Evolutionary conservation across 2,329 filamentous ascomycete genomes (phyloP), one percentile per base, ranked within the genome.

Genomic region (Arthrobotrys pseudoclavata): DNA sequence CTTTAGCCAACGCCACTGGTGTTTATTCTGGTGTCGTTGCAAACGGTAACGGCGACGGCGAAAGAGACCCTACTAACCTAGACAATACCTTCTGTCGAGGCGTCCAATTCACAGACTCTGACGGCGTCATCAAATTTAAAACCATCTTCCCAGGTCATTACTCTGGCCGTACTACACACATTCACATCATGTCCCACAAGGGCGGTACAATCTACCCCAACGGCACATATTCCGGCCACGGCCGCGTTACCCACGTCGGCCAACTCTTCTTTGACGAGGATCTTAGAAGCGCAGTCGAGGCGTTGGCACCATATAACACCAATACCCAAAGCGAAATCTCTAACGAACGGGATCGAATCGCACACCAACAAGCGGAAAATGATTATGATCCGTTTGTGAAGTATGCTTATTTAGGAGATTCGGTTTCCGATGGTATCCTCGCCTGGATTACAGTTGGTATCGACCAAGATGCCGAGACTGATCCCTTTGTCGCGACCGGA

Each of bases 241-340:
- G 85, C 15, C 85, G 83, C 62, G 85, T 88, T 71, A 86, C 87
- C 6, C 89, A 91, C 83, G 85, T 91, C 45, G 89, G 89, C 18
- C 89, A 92, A 82, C 81, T 89, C 62, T 91, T 89, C 85, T 89
- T 89, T 69, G 88, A 91, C 82, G 87, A 90, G 81, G 84, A 85
- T 79, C 86, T 91, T 9, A 86, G 88, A 79, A 80, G 80, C 26
- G 79, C 84, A 45, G 87, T 91, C 68, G 86, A 89, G 77, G 82
- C 82, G 9, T 84, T 83, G 0, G 74, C 81, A 0, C 86, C 87
- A 0, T 88, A 88, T 82, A 82, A 76, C 4, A 82, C 82, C 69
- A 88, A 88, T 83, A 85, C 83, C 0, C 84, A 87, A 75, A 63
- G 79, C 0, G 68, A 87, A 20, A 89, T 86, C 3, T 83, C 81